Evolutionary conservation across 257 asterid species (phyloP), one percentile per base, ranked within the genome.

Genomic region (Misopates orontium): DNA sequence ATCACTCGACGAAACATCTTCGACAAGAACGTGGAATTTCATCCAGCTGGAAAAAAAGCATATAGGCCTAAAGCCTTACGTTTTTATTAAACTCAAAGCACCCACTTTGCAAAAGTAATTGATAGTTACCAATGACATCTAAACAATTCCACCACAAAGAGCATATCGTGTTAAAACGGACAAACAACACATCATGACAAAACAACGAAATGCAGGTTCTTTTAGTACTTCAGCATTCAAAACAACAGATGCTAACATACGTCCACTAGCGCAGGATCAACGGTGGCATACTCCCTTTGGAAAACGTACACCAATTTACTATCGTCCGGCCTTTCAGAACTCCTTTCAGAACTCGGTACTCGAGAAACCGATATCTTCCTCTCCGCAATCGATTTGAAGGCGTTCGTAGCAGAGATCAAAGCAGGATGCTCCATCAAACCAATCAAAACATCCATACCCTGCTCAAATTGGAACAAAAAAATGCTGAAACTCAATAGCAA

Each of bases 231-330:
- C 25, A 65, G 56, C 58, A 28, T 28, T 28, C 21, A 53, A 23
- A 73, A 39, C 64, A 13, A 69, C 18, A 56, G 65, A 64, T 20
- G 62, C 60, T 62, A 64, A 73, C 88, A 57, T 83, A 94, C 99
- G 22, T 90, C 85, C 28, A 90, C 96, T 56, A 78, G 78, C 28
- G 85, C 71, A 40, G 97, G 96, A 75, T 90, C 85, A 28, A 94
- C 97, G 2, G 96, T 88, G 54, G 96, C 99, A 69, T 79, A 94
- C 67, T 94, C 99, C 80, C 89, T 83, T 70, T 94, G 99, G 79
- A 86, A 86, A 78, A 94, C 44, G 73, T 88, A 88, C 64, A 90
- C 87, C 78, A 77, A 84, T 83, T 79, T 90, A 66, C 80, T 45
- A 56, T 32, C 64, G 70, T 65, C 66, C 17, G 78, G 67, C 60